Evolutionary conservation across 345 rosid species (phyloP), one percentile per base, ranked within the genome.

Genomic region (Gossypium mustelinum): DNA sequence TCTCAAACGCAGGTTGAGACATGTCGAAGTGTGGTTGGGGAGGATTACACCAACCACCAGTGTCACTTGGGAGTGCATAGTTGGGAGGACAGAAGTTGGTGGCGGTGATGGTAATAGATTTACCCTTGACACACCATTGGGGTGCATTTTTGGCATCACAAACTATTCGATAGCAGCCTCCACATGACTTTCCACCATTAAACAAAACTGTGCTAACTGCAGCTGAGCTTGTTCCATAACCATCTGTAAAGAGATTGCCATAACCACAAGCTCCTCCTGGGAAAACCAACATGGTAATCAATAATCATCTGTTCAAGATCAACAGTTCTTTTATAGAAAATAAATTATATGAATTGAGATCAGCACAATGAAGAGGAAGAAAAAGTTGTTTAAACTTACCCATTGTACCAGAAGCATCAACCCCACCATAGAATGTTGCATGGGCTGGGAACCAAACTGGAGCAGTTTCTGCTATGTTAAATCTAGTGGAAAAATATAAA

Each of bases 41-140:
- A 52, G 97, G 95, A 45, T 88, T 90, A 75, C 95, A 90, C 95
- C 97, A 92, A 12, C 95, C 95, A 0, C 95, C 92, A 81, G 90
- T 84, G 77, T 92, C 89, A 43, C 57, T 90, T 4, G 95, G 85
- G 39, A 81, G 86, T n/a, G 83, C 88, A 20, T 59, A 85, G 57
- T 92, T 90, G 1, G 97, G 97, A 7, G 97, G 97, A 79, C 97
- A 92, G 73, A 88, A 90, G 75, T 92, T 92, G 34, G 93, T 90
- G 18, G 95, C 95, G 0, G 97, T 92, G 62, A 92, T 84, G 44
- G 89, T 84, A 41, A 90, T 86, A 41, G 70, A 84, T 65, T 77
- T 87, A 12, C 95, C 92, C 59, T 73, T 81, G 60, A 79, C 86
- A 68, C 90, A 89, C 93, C 93, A 90, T 52, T 78, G 80, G 2